Evolutionary conservation across 169 alveolate species (phyloP), one percentile per base, ranked within the genome.

Genomic region (Eimeria maxima): DNA sequence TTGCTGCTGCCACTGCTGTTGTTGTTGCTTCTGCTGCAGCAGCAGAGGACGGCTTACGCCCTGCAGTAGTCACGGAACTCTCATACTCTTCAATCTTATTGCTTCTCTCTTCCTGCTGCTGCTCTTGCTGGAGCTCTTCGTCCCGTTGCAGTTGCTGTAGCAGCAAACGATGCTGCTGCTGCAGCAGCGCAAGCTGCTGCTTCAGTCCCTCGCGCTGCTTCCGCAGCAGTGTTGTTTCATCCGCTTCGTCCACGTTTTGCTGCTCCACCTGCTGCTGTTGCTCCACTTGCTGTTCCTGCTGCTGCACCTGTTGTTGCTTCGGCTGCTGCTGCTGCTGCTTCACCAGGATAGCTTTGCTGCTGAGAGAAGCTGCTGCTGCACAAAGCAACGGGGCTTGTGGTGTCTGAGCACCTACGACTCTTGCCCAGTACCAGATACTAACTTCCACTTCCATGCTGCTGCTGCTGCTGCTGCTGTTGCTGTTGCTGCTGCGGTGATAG

Each of bases 151-250:
- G 74, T 71, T 60, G 74, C 93, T 86, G 74, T 80, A 33, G 53
- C 93, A 57, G 80, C 93, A 29, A 13, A 71, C 24, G 47, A 16
- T 86, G 93, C 93, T 60, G 74, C 93, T 57, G 80, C 76, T 60
- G 93, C 93, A 86, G 76, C 93, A 57, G 44, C 27, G 93, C 78
- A 18, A 55, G 78, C 80, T 55, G 80, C 90, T 81, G 90, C 90
- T 81, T 69, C 90, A 50, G 90, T 53, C 55, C 90, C 90, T 47
- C 73, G 18, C 29, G 90, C 73, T 50, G 74, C 90, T n/a, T 69
- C 90, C 10, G 73, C 90, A 33, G 71, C 73, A 6, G 90, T 2
- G 18, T 24, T n/a, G 27, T 4, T 7, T 27, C 50, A n/a, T 53
- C n/a, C 47, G 0, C 90, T 50, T 11, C 20, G 8, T 45, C 90